Base-by-base conservation (phyloP, 179 eudicot species). In the Carnegiea gigantea region DNA sequence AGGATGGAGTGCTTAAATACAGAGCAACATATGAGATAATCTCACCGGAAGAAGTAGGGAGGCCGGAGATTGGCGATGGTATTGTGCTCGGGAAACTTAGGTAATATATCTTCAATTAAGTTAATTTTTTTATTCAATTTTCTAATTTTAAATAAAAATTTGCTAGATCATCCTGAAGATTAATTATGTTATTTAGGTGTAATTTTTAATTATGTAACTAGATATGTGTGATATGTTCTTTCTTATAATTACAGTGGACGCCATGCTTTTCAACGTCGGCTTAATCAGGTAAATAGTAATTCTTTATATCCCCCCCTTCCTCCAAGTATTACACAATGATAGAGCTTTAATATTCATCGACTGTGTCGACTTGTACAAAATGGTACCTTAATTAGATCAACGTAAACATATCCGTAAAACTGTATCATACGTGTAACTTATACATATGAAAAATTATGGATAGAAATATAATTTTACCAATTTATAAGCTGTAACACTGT, bases 1-100 rank as follows among this genome's bases (percentile, higher is more conserved):
- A 49, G 81, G 81, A 79, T 70, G 81, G 81, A 15, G 78, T 80
- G 83, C 83, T 80, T 60, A 80, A 80, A 62, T 78, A 80, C 46
- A 74, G 73, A 43, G 83, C 62, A 20, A 80, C 83, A 62, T 80
- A 80, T 26, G 78, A 80, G 68, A 80, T 80, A 60, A 80, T 80
- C 53, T 49, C 83, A 24, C 62, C 83, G 0, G 83, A 80, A 62
- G 83, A 80, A 60, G 65, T 80, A 1, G 83, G 83, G 51, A 73
- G 73, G 51, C 36, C 60, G 9, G n/a, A 44, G 9, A 62, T 73
- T 59, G 26, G 53, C 17, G 73, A 65, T 21, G 83, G 83, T 26
- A 80, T 74, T 43, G 83, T 80, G 28, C 78, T 80, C 0, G 83
- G 83, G 26, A 80, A 80, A 33, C 83, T 80, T 23, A 80, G 83